A percentile compares a stretch with the other conserved stretches of the same genome.
These are phyloP conservation scores for Artemisia argyi DNA, from an alignment of 129 eudicot genomes.

Conservation along the genomic window DNA sequence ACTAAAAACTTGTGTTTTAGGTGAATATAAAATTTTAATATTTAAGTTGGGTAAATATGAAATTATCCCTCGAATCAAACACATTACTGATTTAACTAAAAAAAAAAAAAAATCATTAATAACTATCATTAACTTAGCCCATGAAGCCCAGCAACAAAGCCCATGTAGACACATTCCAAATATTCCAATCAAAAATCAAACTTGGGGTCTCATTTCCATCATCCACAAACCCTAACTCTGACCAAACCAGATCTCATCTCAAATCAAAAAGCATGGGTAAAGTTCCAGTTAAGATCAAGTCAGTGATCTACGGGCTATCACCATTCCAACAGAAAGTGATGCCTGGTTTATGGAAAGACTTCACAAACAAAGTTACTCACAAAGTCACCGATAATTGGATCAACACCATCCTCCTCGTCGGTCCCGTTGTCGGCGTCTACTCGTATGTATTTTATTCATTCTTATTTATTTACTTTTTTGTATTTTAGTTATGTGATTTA, in stretches of 20 bases:
- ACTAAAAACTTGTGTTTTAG: too few species aligned
- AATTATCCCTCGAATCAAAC: too few species aligned
- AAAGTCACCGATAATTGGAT: slow-evolving; percentile 79
- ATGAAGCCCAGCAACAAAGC: background rate
- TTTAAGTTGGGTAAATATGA: too few species aligned
- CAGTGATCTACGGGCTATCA: slow-evolving; percentile 73
- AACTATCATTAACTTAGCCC: too few species aligned
- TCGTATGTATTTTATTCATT: slow-evolving; percentile 30
- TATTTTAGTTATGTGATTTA: background rate
- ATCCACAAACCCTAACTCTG: slow-evolving; percentile 14
- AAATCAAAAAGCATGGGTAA: slow-evolving; percentile 49
- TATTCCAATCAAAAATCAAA: background rate
- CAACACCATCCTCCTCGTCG: slow-evolving; percentile 57
- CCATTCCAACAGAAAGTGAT: slow-evolving; percentile 93
- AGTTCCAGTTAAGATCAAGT: slow-evolving; percentile 69
- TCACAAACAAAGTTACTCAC: slow-evolving; percentile 60
- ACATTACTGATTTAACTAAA: too few species aligned
- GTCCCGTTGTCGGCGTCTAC: slow-evolving; percentile 74
- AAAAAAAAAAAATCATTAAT: too few species aligned
- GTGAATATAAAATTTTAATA: too few species aligned
- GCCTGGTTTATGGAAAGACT: slow-evolving; percentile 89
- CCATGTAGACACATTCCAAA: background rate
- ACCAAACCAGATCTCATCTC: too few species aligned
- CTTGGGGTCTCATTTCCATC: background rate
- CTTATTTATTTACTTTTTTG: background rate